A percentile compares a stretch with the other conserved stretches of the same genome.
Evolutionary conservation across 2,329 filamentous ascomycete species (phyloP).

Genomic region (Aspergillus novoparasiticus): DNA sequence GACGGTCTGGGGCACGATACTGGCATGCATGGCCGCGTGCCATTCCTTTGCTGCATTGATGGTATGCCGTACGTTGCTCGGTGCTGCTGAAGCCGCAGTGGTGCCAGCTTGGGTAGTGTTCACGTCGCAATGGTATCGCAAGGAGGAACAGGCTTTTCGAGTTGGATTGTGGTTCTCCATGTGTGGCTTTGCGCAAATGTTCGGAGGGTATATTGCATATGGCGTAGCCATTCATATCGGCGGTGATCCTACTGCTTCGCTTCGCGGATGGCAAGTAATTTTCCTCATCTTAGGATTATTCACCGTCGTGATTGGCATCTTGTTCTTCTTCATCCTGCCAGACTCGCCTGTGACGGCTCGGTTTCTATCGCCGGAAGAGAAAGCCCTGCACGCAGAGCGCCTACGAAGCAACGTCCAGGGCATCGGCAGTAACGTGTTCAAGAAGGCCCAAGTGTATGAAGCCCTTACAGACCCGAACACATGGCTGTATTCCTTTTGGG

Average conservation of each 20-base stretch:
- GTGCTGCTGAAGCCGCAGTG: slow-evolving; percentile 52
- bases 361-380: slow-evolving; percentile 37
- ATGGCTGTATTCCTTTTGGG: slow-evolving; percentile 40
- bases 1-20: slow-evolving; percentile 36
- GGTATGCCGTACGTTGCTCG: slow-evolving; percentile 54
- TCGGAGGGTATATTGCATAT: slow-evolving; percentile 42
- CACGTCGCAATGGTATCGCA: slow-evolving; percentile 35
- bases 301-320: slow-evolving; percentile 39
- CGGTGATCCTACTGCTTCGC: slow-evolving; percentile 28
- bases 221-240: slow-evolving; percentile 33
- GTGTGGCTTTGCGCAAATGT: slow-evolving; percentile 40
- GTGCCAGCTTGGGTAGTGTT: slow-evolving; percentile 34
- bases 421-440: slow-evolving; percentile 38
- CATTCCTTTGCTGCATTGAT: slow-evolving; percentile 54
- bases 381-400: slow-evolving; percentile 34
- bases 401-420: slow-evolving; percentile 41
- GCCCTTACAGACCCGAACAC: slow-evolving; percentile 39
- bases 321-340: slow-evolving; percentile 41
- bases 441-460: slow-evolving; percentile 38
- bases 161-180: slow-evolving; percentile 33
- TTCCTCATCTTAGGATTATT: slow-evolving; percentile 41
- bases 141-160: slow-evolving; percentile 35
- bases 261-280: slow-evolving; percentile 42
- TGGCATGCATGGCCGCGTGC: slow-evolving; percentile 31
- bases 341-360: slow-evolving; percentile 36